Evolutionary conservation across 1,284 basidiomycete genomes (phyloP), one percentile per base, ranked within the genome.

Genomic region (Leccinum angustisporum): DNA sequence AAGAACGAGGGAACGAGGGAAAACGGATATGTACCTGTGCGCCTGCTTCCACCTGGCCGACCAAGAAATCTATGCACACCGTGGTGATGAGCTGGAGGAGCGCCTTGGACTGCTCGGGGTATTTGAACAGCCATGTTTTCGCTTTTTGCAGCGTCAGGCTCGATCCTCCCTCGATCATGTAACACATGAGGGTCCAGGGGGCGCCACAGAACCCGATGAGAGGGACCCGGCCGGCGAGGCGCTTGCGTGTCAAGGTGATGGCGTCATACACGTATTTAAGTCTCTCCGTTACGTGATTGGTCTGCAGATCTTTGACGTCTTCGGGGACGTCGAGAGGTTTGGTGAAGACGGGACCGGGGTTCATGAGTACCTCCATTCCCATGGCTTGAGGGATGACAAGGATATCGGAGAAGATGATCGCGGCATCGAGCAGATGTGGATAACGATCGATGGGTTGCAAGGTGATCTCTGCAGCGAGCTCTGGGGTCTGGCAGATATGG

Each of bases 391-490:
- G 96, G 59, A 98, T 82, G 75, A 98, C 95, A 67, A 98, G 89
- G 76, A 98, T 96, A 76, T 97, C 95, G 70, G 88, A 92, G 81
- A 98, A 98, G 77, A 98, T 97, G 79, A 98, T 98, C 56, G 93
- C 85, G 14, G 95, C 95, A 77, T 98, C 96, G 68, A 98, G 78
- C 38, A 94, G 82, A 55, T 88, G 92, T 8, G 86, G 75, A 77
- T 92, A 98, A 54, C 94, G 86, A 64, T 88, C 86, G 71, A 97
- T 92, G 55, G 96, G 96, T 76, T 98, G 95, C 48, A 97, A 77
- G 5, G 95, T 98, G 70, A 98, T 82, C 73, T 94, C 86, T 48
- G 83, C 87, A 11, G 95, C 95, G 61, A 98, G 85, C 40, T 81
- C 81, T 25, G 96, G 95, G 0, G 91, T 91, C 67, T 92, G 88